Evolutionary conservation across 371 early-diverging fungal genomes (phyloP), one percentile per base, ranked within the genome.

Genomic region (Mucor racemosus): DNA sequence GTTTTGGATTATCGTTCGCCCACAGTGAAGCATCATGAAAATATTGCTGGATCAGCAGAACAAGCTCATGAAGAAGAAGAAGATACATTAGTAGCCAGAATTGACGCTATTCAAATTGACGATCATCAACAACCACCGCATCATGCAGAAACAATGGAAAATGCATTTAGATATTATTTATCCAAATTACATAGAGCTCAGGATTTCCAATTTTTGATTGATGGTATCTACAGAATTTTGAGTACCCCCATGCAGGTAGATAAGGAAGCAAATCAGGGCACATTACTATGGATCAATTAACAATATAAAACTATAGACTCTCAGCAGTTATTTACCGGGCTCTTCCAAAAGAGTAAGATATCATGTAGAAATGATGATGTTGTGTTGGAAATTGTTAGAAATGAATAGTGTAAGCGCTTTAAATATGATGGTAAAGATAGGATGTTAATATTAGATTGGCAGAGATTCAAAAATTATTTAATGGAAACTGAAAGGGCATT

Each of bases 311-410:
- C 5, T 17, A 46, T 64, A 90, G 90, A 78, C 91, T 7, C 81
- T 82, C n/a, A 88, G 85, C 57, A 85, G 86, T n/a, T 90, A 88
- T 64, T 72, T 91, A 0, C 92, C 92, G 38, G 89, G 90, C 5
- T 84, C 90, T 13, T 88, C 81, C 17, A 90, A 91, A 60, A 77
- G 77, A 58, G 78, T 88, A 8, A 75, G 70, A 62, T 74, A 85
- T 31, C 78, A 85, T 58, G 75, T 82, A 17, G 93, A 93, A 70
- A 86, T 88, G 21, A 66, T 91, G 60, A 89, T 91, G 85, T 73
- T 93, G 15, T 85, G 91, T 41, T 94, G 94, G 94, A 84, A 87
- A 66, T 68, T 91, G 5, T 57, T 92, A 19, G 91, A 92, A 46
- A 64, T 82, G 55, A 94, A 94, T 67, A 82, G 80, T 77, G 90